Conservation (phyloP, 495 filamentous ascomycete species). For the Pseudevernia furfuracea region DNA sequence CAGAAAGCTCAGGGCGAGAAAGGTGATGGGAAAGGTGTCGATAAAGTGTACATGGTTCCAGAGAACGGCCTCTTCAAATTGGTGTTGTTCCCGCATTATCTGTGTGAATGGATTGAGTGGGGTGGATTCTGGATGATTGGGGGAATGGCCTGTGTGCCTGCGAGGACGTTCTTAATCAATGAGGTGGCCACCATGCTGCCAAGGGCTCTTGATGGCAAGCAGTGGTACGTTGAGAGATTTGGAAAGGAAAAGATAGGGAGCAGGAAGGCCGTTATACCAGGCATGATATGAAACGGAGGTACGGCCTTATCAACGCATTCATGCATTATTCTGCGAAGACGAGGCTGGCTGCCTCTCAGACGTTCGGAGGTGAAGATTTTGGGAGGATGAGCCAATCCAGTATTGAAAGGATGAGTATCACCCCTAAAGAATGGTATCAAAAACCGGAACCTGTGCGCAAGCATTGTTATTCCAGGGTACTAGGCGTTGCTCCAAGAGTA, state of each 20-base stretch:
- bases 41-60: slow-evolving; percentile 89
- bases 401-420: neutral
- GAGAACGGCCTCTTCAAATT: slow-evolving; percentile 70
- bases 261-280: slow-evolving; percentile 74
- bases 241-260: slow-evolving; percentile 66
- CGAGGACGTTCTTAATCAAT: slow-evolving; percentile 73
- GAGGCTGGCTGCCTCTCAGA: neutral
- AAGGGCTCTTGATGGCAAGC: slow-evolving; percentile 69
- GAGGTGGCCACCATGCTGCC: slow-evolving; percentile 87
- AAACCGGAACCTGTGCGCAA: neutral
- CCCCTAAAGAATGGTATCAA: neutral
- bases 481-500: neutral
- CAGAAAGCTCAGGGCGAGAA: slow-evolving; percentile 30
- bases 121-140: slow-evolving; percentile 71
- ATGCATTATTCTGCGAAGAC: neutral
- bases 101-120: slow-evolving; percentile 97
- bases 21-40: slow-evolving; percentile 37
- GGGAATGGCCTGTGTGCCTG: slow-evolving; percentile 58
- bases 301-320: neutral
- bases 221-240: slow-evolving; percentile 87
- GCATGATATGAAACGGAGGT: slow-evolving; percentile 17
- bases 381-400: neutral
- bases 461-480: neutral
- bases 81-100: slow-evolving; percentile 86
- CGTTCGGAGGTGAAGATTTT: neutral